Evolutionary conservation across 1,284 basidiomycete genomes (phyloP).

Genomic region (Apiotrichum gamsii): DNA sequence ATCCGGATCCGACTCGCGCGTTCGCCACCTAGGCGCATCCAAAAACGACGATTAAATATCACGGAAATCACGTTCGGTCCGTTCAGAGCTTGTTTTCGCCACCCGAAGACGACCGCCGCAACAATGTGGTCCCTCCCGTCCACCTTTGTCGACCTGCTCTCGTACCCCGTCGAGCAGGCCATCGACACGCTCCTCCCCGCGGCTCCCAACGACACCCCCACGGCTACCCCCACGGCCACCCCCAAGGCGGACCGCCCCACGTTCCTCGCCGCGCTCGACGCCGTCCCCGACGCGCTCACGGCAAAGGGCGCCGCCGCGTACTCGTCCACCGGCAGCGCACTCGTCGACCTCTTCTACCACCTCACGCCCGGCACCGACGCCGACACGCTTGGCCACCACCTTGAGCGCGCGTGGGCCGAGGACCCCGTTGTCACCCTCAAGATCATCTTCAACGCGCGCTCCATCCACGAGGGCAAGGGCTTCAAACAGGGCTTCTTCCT

Average conservation of each 20-base stretch:
- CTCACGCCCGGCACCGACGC: conserved; percentile 15
- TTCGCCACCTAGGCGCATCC: too few species aligned
- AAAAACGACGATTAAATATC: too few species aligned
- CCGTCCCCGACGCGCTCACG: conserved; percentile 12
- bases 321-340: conserved; percentile 12
- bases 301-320: conserved; percentile 23
- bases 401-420: conserved; percentile 21
- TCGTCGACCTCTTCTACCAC: conserved; percentile 29
- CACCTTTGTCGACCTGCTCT: conserved; percentile 9
- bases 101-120: too few species aligned
- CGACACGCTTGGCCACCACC: conserved; percentile 10
- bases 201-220: not conserved
- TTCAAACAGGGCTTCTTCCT: conserved; percentile 22
- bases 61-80: too few species aligned
- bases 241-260: conserved; percentile 1
- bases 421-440: conserved; percentile 22
- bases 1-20: too few species aligned
- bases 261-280: conserved; percentile 21
- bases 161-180: conserved; percentile 1
- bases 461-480: conserved; percentile 39
- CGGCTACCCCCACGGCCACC: not conserved
- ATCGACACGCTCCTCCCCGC: conserved; percentile 6
- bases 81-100: too few species aligned
- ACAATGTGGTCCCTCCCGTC: conserved; percentile 14
- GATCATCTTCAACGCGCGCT: conserved; percentile 30